Evolutionary conservation across 129 eudicot species (phyloP).

Genomic region (Tagetes patula): DNA sequence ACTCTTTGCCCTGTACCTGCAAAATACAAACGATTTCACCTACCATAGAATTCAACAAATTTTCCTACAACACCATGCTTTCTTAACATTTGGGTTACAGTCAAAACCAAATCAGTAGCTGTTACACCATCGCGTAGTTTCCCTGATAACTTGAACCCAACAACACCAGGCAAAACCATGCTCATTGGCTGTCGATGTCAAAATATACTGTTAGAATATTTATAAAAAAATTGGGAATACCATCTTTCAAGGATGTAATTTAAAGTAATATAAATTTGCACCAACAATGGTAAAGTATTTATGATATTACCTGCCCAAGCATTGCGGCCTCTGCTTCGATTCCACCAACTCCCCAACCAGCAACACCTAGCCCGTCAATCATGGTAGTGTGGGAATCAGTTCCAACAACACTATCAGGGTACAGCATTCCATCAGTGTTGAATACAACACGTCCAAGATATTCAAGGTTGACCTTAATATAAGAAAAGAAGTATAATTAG

Average conservation of each 20-base stretch:
- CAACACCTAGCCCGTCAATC: conserved; percentile 99
- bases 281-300: not conserved
- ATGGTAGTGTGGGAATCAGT: conserved; percentile 98
- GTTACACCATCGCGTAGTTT: conserved; percentile 82
- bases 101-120: conserved; percentile 96
- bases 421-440: conserved; percentile 77
- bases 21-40: conserved; percentile 12
- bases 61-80: conserved; percentile 99
- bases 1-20: conserved; percentile 1
- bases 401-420: conserved; percentile 99
- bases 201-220: conserved; percentile 21
- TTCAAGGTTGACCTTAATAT: conserved; percentile 81
- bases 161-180: conserved; percentile 77
- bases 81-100: conserved; percentile 94
- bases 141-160: conserved; percentile 65
- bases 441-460: conserved; percentile 98
- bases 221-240: conserved; percentile 4
- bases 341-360: conserved; percentile 99
- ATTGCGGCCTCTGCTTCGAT: conserved; percentile 98
- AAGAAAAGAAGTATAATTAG: not conserved
- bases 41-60: conserved; percentile 94
- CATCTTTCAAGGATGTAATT: conserved; percentile 3
- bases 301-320: conserved; percentile 87
- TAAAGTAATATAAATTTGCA: not conserved
- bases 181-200: conserved; percentile 52